A percentile compares a stretch with the other conserved stretches of the same genome.
phyloP scores from a whole-genome alignment of 2,329 filamentous ascomycete genomes.

The Ophiocordyceps australis region DNA sequence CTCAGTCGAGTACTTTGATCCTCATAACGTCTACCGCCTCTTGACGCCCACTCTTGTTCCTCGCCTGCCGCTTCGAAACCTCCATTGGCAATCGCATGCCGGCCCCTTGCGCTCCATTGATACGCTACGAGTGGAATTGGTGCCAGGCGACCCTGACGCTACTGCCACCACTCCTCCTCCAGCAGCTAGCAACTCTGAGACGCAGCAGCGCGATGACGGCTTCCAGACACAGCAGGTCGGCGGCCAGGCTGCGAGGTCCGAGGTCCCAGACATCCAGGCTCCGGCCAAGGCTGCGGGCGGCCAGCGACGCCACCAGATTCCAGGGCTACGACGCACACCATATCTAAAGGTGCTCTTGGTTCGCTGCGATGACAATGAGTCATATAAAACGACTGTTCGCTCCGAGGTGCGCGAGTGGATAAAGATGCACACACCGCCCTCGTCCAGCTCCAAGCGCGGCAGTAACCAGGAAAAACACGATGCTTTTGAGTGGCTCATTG shows the following conservation, averaged over 20 bases:
- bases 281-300: slow-evolving; percentile 14
- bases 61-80: slow-evolving; percentile 70
- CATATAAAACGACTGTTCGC: slow-evolving; percentile 67
- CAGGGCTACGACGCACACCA: slow-evolving; percentile 77
- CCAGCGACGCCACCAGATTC: slow-evolving; percentile 74
- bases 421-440: slow-evolving; percentile 50
- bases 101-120: slow-evolving; percentile 86
- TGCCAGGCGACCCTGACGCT: slow-evolving; percentile 39
- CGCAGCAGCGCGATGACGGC: slow-evolving; percentile 30
- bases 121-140: slow-evolving; percentile 75
- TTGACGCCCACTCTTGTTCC: slow-evolving; percentile 60
- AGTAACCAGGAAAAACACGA: slow-evolving; percentile 82
- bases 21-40: slow-evolving; percentile 70
- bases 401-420: slow-evolving; percentile 82
- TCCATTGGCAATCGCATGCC: slow-evolving; percentile 93
- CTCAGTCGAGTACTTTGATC: slow-evolving; percentile 89
- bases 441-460: slow-evolving; percentile 31
- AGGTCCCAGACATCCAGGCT: slow-evolving; percentile 16
- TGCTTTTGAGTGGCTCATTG: slow-evolving; percentile 85
- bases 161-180: slow-evolving; percentile 13
- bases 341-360: slow-evolving; percentile 85
- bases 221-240: slow-evolving; percentile 39
- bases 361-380: slow-evolving; percentile 88
- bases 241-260: slow-evolving; percentile 17
- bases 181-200: slow-evolving; percentile 12